Conservation (phyloP, 495 filamentous ascomycete species). For the Pseudoneurospora amorphoporcata region DNA sequence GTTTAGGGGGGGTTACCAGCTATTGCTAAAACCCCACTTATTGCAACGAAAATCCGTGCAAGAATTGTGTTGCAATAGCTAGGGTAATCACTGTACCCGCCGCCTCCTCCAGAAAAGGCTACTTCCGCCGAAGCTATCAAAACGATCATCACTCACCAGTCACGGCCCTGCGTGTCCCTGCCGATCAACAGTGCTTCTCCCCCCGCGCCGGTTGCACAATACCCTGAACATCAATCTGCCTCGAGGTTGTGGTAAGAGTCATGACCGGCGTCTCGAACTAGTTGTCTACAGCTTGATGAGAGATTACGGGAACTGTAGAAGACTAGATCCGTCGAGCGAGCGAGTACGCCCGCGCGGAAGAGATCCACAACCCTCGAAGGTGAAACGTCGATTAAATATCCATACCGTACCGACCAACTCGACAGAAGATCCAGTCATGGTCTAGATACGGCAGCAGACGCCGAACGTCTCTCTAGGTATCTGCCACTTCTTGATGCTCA, state of each 20-base stretch:
- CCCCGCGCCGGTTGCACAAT: too few species aligned
- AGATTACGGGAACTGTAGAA: too few species aligned
- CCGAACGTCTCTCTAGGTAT: background rate
- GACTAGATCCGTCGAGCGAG: constrained; percentile 63
- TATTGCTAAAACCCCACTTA: too few species aligned
- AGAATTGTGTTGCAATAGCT: too few species aligned
- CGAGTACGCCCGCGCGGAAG: constrained; percentile 66
- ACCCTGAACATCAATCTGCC: too few species aligned
- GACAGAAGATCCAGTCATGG: constrained; percentile 39
- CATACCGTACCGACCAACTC: constrained; percentile 37
- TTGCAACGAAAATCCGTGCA: too few species aligned
- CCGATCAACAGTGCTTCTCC: background rate
- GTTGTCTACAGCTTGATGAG: too few species aligned
- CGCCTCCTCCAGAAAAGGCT: background rate
- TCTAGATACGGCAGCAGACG: constrained; percentile 29
- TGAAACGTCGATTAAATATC: constrained; percentile 35
- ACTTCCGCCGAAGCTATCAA: background rate
- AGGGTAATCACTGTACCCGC: too few species aligned
- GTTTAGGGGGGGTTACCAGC: too few species aligned
- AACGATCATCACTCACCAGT: background rate
- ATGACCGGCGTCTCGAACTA: too few species aligned
- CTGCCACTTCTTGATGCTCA: constrained; percentile 6
- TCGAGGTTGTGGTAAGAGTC: too few species aligned
- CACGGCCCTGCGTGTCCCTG: background rate
- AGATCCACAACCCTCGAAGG: constrained; percentile 38